Conservation (phyloP, 768 basidiomycete genomes). For the Cytidiella melzeri region DNA sequence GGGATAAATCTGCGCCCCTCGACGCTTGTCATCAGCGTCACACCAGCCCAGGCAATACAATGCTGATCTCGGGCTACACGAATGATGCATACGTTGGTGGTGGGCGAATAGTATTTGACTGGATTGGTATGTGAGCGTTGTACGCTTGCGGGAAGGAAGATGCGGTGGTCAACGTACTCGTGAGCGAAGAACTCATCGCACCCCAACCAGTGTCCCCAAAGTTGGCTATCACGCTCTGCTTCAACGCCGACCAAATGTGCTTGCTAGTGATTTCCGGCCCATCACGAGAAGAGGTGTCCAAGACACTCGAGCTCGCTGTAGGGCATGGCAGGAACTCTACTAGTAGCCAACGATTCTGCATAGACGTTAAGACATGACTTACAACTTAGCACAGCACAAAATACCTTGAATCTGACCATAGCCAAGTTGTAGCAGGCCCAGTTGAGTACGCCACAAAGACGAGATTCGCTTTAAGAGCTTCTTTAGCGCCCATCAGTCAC, state of each 20-base stretch:
- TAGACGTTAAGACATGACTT: no score
- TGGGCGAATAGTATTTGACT: conserved; percentile 89
- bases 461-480: no score
- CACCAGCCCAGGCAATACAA: conserved; percentile 70
- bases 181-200: conserved; percentile 62
- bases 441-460: no score
- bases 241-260: conserved; percentile 61
- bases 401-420: no score
- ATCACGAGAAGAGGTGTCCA: conserved; percentile 16
- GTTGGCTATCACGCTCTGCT: conserved; percentile 60
- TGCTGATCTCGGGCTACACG: conserved; percentile 81
- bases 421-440: no score
- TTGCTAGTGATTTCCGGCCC: conserved; percentile 44
- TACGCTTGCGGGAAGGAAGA: neutral
- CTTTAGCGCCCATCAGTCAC: no score
- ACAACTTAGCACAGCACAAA: no score
- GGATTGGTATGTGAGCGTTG: neutral
- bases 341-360: conserved; percentile 90
- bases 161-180: conserved; percentile 38
- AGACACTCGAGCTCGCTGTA: conserved; percentile 15
- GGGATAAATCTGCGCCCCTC: conserved; percentile 60
- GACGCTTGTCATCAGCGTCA: conserved; percentile 63
- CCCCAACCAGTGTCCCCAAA: conserved; percentile 91
- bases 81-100: conserved; percentile 78
- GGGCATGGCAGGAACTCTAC: conserved; percentile 64